Evolutionary conservation across 1,139 yeast species (phyloP).

Genomic region (Saccharomyces pastorianus): DNA sequence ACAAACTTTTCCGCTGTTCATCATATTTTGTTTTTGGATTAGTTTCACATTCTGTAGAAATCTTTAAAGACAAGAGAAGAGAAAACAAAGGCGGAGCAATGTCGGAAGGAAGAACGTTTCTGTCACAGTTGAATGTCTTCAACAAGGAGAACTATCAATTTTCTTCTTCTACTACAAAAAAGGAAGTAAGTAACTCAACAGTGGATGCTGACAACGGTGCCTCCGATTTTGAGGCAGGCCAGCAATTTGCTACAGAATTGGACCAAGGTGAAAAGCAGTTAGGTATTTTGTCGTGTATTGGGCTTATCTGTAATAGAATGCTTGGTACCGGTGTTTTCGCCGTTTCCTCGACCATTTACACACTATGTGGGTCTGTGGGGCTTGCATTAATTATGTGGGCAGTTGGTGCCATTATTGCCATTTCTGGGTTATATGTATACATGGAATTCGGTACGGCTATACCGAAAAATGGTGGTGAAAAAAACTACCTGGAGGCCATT

Average conservation of each 20-base stretch:
- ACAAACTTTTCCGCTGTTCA: neutral
- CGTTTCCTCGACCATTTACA: constrained; percentile 69
- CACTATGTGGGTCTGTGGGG: constrained; percentile 64
- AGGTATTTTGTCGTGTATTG: constrained; percentile 62
- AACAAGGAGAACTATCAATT: constrained; percentile 24
- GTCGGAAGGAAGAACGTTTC: constrained; percentile 16
- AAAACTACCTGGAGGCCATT: constrained; percentile 70
- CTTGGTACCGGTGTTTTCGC: constrained; percentile 86
- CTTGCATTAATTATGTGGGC: constrained; percentile 67
- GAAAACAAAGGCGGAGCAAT: constrained; percentile 7
- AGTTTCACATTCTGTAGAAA: neutral
- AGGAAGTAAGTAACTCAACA: constrained; percentile 3
- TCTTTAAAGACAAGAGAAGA: neutral
- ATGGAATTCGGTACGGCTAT: constrained; percentile 80
- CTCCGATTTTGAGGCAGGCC: constrained; percentile 24
- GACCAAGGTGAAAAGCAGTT: constrained; percentile 50
- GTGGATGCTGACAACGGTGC: constrained; percentile 9
- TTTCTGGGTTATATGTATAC: constrained; percentile 67
- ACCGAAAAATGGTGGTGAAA: constrained; percentile 84
- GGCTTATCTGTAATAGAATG: constrained; percentile 68
- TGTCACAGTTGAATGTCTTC: constrained; percentile 25
- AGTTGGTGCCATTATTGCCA: constrained; percentile 65
- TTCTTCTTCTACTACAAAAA: constrained; percentile 4
- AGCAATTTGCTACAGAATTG: constrained; percentile 33
- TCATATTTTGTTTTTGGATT: neutral